Evolutionary conservation across 257 asterid species (phyloP), one percentile per base, ranked within the genome.

Genomic region (Datura wrightii): DNA sequence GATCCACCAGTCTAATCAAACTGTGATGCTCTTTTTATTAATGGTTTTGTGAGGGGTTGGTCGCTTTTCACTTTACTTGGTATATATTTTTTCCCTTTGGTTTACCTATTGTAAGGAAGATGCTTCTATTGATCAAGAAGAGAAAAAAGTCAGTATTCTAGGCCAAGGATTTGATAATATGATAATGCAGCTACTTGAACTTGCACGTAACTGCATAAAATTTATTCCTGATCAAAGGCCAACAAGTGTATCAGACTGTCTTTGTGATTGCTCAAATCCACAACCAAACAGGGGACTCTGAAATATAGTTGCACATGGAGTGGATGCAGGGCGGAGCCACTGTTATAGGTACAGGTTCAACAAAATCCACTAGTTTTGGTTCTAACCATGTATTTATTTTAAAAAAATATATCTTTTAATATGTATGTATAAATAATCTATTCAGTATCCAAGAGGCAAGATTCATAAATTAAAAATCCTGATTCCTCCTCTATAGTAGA

Each of bases 41-140:
- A 48, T 36, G 74, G 74, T 36, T 66, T 66, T 66, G 48, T 66
- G 46, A 66, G 48, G 0, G 74, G 74, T 36, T 66, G 74, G 74
- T 66, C 74, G 10, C 24, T 66, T 14, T 66, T 6, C 6, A 36
- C 74, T 36, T 16, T 66, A 66, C 19, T 66, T 36, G 74, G 74
- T 66, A 66, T 66, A 13, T 66, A 66, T 66, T 48, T 66, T 66
- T 66, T 66, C 1, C 6, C 74, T 36, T 66, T 5, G 48, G 74
- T 10, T 66, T 66, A 36, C 46, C 24, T 36, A 5, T 10, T 8
- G 48, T 66, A 36, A 66, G 0, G 3, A 66, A 66, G 19, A 66
- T 66, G 19, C 48, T 14, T 36, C 74, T 36, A 36, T 36, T 66
- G 48, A 66, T 66, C 24, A 66, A 66, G 10, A 66, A 14, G 6